Conservation (phyloP, 306 rosid species). For the Vicia villosa region DNA sequence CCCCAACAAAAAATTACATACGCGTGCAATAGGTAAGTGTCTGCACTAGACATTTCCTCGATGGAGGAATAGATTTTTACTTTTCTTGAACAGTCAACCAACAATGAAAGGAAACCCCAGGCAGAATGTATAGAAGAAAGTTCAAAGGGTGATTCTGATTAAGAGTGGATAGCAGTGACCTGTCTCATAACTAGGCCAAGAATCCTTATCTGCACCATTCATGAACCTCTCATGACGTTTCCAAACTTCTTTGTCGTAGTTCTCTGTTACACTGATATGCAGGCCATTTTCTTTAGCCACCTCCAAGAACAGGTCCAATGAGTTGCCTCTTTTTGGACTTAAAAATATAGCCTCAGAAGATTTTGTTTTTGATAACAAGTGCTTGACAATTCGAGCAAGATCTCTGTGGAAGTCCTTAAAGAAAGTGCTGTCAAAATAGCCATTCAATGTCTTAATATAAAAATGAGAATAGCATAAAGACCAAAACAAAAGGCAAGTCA, state of each 20-base stretch:
- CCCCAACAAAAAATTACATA: constrained; percentile 37
- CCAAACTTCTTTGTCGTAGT: constrained; percentile 68
- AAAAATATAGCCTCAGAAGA: constrained; percentile 68
- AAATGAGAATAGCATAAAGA: constrained; percentile 45
- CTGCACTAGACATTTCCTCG: constrained; percentile 41
- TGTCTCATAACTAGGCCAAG: constrained; percentile 73
- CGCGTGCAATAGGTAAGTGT: constrained; percentile 24
- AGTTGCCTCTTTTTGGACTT: constrained; percentile 80
- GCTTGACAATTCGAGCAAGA: constrained; percentile 63
- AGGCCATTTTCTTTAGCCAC: constrained; percentile 60
- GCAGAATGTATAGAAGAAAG: constrained; percentile 31
- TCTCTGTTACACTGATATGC: constrained; percentile 61
- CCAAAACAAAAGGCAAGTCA: constrained; percentile 39
- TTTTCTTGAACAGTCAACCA: constrained; percentile 37
- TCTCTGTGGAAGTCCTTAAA: constrained; percentile 75
- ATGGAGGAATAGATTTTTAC: constrained; percentile 28
- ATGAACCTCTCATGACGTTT: constrained; percentile 60
- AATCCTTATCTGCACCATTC: constrained; percentile 49
- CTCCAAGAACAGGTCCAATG: constrained; percentile 65
- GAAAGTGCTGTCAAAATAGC: constrained; percentile 69
- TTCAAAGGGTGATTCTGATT: constrained; percentile 64
- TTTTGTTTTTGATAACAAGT: constrained; percentile 52
- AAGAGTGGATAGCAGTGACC: constrained; percentile 81
- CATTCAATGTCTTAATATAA: constrained; percentile 34
- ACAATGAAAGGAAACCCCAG: constrained; percentile 16